phyloP scores from a whole-genome alignment of 2,329 filamentous ascomycete species.

The Dryadomyces sulphureus region DNA sequence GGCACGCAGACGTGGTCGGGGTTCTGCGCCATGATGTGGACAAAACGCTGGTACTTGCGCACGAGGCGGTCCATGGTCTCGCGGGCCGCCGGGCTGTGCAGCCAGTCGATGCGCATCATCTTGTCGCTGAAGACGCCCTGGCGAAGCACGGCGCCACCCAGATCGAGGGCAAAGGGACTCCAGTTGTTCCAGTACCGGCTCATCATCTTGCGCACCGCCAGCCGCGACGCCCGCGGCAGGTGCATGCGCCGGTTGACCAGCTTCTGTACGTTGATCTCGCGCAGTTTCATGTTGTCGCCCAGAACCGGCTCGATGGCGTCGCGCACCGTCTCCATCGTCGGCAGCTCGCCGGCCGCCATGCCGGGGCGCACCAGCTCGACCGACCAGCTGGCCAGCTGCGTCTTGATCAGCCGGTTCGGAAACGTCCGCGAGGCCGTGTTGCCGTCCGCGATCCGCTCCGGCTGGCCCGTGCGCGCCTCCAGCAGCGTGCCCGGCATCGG shows the following conservation, averaged over 20 bases:
- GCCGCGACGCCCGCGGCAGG: conserved; percentile 16
- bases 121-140: conserved; percentile 55
- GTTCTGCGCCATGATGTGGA: conserved; percentile 38
- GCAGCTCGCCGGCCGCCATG: too few relatives aligned
- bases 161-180: conserved; percentile 49
- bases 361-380: conserved; percentile 21
- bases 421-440: conserved; percentile 26
- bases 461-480: conserved; percentile 33
- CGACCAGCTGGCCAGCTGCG: conserved; percentile 27
- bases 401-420: conserved; percentile 41
- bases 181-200: conserved; percentile 54
- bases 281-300: not conserved
- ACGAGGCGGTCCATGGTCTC: conserved; percentile 52
- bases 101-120: conserved; percentile 63
- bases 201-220: conserved; percentile 52
- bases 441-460: conserved; percentile 17
- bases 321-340: conserved; percentile 36
- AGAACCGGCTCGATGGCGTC: conserved; percentile 28
- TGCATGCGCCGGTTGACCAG: not conserved
- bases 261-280: not conserved
- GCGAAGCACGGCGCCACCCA: conserved; percentile 48
- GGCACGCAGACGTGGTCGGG: conserved; percentile 42
- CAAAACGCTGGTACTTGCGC: conserved; percentile 49
- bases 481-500: conserved; percentile 59
- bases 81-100: conserved; percentile 51